A percentile compares a stretch with the other conserved stretches of the same genome.
Conservation (phyloP, 805 yeast genomes). For the Wickerhamomyces bisporus region DNA sequence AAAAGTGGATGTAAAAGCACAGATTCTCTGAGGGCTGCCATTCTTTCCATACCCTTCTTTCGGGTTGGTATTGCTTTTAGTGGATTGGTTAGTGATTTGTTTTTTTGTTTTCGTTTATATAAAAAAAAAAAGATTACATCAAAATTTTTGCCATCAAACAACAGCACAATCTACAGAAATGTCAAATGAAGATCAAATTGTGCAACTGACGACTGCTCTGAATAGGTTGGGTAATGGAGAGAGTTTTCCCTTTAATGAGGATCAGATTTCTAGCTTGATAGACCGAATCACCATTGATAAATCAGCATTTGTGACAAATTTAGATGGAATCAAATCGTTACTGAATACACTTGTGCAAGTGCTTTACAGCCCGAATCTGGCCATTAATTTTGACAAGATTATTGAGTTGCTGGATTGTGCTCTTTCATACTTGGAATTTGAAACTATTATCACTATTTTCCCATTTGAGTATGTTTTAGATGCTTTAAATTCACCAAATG, state of each 20-base stretch:
- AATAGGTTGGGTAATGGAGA: not conserved
- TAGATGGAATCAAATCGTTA: conserved; percentile 4
- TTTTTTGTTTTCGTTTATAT: too few species aligned
- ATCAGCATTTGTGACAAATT: conserved; percentile 2
- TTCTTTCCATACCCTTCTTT: conserved; percentile 1
- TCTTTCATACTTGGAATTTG: conserved; percentile 13
- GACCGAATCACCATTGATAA: conserved; percentile 7
- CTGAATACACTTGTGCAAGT: conserved; percentile 1
- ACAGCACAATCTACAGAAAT: not conserved
- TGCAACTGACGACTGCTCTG: conserved; percentile 4
- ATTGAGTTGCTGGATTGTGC: conserved; percentile 14
- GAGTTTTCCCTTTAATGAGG: not conserved
- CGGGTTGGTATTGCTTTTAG: too few species aligned
- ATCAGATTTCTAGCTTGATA: not conserved
- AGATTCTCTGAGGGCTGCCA: conserved; percentile 13
- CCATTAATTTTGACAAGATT: conserved; percentile 10
- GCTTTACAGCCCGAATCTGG: conserved; percentile 6
- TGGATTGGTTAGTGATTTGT: too few species aligned
- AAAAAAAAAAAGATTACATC: too few species aligned
- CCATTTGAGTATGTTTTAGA: conserved; percentile 13
- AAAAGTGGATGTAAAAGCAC: conserved; percentile 19
- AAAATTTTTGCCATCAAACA: too few species aligned
- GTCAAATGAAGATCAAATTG: not conserved
- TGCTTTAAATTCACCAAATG: conserved; percentile 16
- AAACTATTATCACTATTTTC: conserved; percentile 12